These are phyloP conservation scores for Calocybe gangraenosa DNA, from an alignment of 768 basidiomycete genomes.

Conservation along the genomic window DNA sequence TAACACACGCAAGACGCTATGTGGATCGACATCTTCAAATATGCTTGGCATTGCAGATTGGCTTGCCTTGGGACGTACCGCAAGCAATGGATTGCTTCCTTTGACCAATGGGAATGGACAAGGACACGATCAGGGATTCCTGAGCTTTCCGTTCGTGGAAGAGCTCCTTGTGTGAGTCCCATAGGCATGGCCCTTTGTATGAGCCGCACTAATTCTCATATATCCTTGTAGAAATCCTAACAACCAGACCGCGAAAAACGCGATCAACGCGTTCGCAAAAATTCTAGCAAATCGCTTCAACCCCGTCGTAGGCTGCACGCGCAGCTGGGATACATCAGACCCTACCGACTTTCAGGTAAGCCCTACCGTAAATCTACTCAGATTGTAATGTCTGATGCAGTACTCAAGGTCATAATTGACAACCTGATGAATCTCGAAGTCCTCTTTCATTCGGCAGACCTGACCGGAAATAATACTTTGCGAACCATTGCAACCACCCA, in stretches of 20 bases:
- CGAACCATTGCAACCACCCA: conserved; percentile 59
- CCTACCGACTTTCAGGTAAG: conserved; percentile 56
- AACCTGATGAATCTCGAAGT: conserved; percentile 80
- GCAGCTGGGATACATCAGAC: conserved; percentile 62
- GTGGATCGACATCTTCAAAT: conserved; percentile 34
- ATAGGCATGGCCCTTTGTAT: background rate
- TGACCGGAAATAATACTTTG: conserved; percentile 58
- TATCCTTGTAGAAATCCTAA: conserved; percentile 40
- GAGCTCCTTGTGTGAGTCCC: conserved; percentile 53
- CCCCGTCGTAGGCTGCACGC: conserved; percentile 59
- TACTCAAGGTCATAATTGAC: conserved; percentile 62
- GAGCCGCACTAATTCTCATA: background rate
- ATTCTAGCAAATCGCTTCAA: conserved; percentile 56
- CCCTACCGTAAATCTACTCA: background rate
- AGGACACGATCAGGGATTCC: conserved; percentile 69
- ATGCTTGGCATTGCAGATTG: conserved; percentile 46
- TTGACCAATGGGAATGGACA: conserved; percentile 43
- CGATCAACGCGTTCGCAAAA: conserved; percentile 53
- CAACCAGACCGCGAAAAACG: conserved; percentile 52
- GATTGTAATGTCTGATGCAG: background rate
- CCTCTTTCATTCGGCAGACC: conserved; percentile 50
- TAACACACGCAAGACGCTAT: conserved; percentile 47
- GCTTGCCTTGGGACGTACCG: conserved; percentile 47
- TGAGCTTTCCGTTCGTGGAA: conserved; percentile 65
- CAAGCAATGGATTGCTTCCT: conserved; percentile 48